phyloP scores from a whole-genome alignment of 2,329 filamentous ascomycete species.

The Rutstroemia sp. region DNA sequence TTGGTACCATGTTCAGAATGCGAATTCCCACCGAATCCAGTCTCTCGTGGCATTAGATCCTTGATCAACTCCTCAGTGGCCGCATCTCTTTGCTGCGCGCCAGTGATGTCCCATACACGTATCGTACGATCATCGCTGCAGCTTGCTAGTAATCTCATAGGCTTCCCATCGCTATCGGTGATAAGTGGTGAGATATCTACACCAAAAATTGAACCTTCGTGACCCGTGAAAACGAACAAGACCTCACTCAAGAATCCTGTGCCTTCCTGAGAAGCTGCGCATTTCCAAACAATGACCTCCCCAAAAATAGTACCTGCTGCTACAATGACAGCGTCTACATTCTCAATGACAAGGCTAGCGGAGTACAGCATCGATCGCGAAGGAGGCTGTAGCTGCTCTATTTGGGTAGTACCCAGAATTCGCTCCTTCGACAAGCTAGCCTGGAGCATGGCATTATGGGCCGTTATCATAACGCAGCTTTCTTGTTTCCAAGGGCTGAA shows the following conservation, averaged over 20 bases:
- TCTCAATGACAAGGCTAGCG: slow-evolving; percentile 62
- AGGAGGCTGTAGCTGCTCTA: slow-evolving; percentile 49
- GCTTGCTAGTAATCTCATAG: slow-evolving; percentile 65
- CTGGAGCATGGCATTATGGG: slow-evolving; percentile 73
- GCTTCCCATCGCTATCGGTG: slow-evolving; percentile 30
- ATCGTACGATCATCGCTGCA: slow-evolving; percentile 95
- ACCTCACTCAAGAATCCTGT: slow-evolving; percentile 33
- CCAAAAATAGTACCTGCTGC: slow-evolving; percentile 91
- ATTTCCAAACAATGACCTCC: slow-evolving; percentile 87
- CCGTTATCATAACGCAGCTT: slow-evolving; percentile 61
- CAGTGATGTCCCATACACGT: slow-evolving; percentile 70
- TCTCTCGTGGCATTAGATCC: slow-evolving; percentile 38
- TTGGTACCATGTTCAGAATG: slow-evolving; percentile 25
- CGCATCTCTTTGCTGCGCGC: neutral
- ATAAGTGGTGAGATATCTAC: slow-evolving; percentile 65
- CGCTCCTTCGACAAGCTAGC: slow-evolving; percentile 31
- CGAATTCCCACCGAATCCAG: slow-evolving; percentile 49
- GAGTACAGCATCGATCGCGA: slow-evolving; percentile 85
- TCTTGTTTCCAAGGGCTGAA: slow-evolving; percentile 39
- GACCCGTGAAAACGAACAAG: slow-evolving; percentile 52
- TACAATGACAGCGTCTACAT: slow-evolving; percentile 55
- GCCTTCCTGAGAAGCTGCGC: slow-evolving; percentile 32
- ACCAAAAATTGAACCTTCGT: slow-evolving; percentile 92
- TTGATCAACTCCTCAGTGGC: neutral
- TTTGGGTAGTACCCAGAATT: slow-evolving; percentile 25